A percentile compares a stretch with the other conserved stretches of the same genome.
These are phyloP conservation scores for Lepidium sativum DNA, from an alignment of 345 rosid species.

Conservation along the genomic window DNA sequence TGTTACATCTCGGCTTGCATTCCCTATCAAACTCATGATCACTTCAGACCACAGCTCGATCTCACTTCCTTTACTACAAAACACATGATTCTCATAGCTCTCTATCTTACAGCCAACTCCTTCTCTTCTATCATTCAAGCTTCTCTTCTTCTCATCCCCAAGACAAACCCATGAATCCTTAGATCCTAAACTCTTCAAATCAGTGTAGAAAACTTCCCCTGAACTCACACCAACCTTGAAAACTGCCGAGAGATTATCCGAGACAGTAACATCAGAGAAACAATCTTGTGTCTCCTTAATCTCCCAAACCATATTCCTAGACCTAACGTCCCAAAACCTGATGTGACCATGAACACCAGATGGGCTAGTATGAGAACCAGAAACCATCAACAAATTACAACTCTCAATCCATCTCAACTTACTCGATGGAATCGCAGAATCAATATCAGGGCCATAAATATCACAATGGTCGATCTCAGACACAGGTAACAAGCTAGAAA, in stretches of 20 bases:
- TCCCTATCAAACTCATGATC: constrained; percentile 31
- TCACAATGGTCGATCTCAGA: constrained; percentile 65
- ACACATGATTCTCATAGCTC: constrained; percentile 73
- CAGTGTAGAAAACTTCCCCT: constrained; percentile 57
- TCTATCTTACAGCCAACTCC: constrained; percentile 74
- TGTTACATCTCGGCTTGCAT: constrained; percentile 30
- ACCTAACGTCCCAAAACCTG: constrained; percentile 75
- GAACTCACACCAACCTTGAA: constrained; percentile 73
- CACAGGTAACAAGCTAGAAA: constrained; percentile 46
- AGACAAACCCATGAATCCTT: constrained; percentile 54
- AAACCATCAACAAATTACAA: constrained; percentile 56
- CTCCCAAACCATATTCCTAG: constrained; percentile 65
- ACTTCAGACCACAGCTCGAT: constrained; percentile 87
- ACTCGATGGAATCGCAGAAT: constrained; percentile 73
- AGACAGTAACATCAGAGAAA: constrained; percentile 71
- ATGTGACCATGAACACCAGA: constrained; percentile 68
- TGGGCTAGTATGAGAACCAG: constrained; percentile 86
- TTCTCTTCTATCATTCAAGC: constrained; percentile 59
- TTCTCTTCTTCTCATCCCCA: constrained; percentile 51
- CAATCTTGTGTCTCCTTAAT: constrained; percentile 73
- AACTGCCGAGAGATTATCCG: constrained; percentile 53
- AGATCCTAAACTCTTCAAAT: constrained; percentile 56
- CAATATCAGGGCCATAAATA: constrained; percentile 68
- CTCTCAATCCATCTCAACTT: constrained; percentile 70
- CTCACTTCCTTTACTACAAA: constrained; percentile 57